phyloP scores from a whole-genome alignment of 768 basidiomycete genomes.

The Calocybe cyanea region DNA sequence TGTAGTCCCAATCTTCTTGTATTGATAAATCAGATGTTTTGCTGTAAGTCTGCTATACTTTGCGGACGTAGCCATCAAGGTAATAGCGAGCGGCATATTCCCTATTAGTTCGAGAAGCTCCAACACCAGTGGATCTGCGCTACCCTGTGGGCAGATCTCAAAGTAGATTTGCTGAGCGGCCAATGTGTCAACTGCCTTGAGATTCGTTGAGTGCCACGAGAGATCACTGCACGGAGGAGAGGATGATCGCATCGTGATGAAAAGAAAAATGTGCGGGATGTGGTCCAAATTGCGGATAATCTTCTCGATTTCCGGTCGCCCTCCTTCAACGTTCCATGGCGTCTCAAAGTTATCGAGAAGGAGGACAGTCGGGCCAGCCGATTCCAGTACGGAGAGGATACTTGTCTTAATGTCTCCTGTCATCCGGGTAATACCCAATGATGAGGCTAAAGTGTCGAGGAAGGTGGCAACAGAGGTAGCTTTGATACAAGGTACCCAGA shows the following conservation, averaged over 20 bases:
- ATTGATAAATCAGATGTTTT: conserved; percentile 1
- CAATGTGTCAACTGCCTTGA: conserved; percentile 15
- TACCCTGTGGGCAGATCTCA: conserved; percentile 16
- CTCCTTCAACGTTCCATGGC: conserved; percentile 20
- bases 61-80: conserved; percentile 26
- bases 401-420: conserved; percentile 14
- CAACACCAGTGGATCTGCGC: conserved; percentile 18
- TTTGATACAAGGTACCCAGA: conserved; percentile 29
- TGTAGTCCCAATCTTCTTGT: background rate
- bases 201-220: conserved; percentile 15
- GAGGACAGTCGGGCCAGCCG: conserved; percentile 16
- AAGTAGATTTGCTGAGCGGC: conserved; percentile 21
- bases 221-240: conserved; percentile 22
- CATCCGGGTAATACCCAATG: conserved; percentile 11
- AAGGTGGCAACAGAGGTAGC: conserved; percentile 21
- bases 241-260: background rate
- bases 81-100: conserved; percentile 29
- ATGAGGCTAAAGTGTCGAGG: conserved; percentile 18
- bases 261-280: background rate
- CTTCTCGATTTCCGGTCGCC: background rate
- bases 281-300: background rate
- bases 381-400: conserved; percentile 13
- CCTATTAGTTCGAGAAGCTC: conserved; percentile 20
- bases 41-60: background rate
- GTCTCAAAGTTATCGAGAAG: conserved; percentile 32